Conservation (phyloP, 768 basidiomycete genomes). For the Tephrocybe sp. region DNA sequence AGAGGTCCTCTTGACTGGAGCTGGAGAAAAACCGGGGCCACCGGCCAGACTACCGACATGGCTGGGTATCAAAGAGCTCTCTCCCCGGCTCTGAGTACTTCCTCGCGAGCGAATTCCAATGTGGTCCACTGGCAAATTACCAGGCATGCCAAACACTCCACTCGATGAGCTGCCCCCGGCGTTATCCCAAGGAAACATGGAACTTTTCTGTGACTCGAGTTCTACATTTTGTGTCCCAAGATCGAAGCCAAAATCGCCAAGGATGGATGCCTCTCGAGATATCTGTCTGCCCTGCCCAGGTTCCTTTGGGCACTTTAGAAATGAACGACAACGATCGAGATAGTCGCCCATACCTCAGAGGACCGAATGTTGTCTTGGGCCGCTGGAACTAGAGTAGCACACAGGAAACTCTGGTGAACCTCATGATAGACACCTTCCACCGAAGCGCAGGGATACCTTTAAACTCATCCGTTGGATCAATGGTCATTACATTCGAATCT, state of each 20-base stretch:
- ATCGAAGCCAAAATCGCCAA: conserved; percentile 51
- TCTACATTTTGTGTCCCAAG: conserved; percentile 33
- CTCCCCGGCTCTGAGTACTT: conserved; percentile 52
- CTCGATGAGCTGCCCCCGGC: conserved; percentile 66
- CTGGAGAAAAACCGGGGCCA: conserved; percentile 50
- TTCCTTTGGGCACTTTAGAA: conserved; percentile 43
- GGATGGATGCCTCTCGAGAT: conserved; percentile 53
- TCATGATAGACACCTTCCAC: not conserved
- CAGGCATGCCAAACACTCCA: conserved; percentile 34
- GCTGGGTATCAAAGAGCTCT: conserved; percentile 54
- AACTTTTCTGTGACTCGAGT: conserved; percentile 61
- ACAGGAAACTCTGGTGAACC: too few species aligned
- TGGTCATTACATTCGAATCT: not conserved
- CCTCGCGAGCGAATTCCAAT: conserved; percentile 54
- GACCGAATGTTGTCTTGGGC: conserved; percentile 32
- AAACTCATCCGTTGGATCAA: not conserved
- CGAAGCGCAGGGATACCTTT: not conserved
- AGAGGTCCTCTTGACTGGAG: conserved; percentile 36
- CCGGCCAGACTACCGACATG: conserved; percentile 40
- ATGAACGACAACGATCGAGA: not conserved
- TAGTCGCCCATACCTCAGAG: conserved; percentile 49
- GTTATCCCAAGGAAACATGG: conserved; percentile 83
- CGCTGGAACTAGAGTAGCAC: conserved; percentile 1
- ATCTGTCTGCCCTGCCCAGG: conserved; percentile 81
- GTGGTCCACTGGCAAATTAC: conserved; percentile 42